Evolutionary conservation across 2,329 filamentous ascomycete species (phyloP).

Genomic region (Calonectria crousiana): DNA sequence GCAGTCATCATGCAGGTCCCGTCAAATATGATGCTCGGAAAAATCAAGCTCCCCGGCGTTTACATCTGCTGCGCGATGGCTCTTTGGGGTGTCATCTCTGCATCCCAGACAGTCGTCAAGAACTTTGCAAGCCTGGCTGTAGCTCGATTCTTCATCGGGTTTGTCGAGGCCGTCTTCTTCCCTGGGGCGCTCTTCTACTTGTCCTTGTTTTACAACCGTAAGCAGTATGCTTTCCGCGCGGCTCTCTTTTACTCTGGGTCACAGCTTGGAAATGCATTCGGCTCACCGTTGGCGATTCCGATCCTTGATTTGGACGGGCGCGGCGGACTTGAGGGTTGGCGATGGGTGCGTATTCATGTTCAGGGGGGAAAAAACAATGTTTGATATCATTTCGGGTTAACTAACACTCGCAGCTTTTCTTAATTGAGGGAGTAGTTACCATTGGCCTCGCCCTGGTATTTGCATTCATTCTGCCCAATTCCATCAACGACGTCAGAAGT

Average conservation of each 20-base stretch:
- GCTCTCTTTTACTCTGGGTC: slow-evolving; percentile 18
- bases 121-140: slow-evolving; percentile 17
- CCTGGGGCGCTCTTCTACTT: slow-evolving; percentile 20
- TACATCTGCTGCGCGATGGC: slow-evolving; percentile 39
- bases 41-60: slow-evolving; percentile 30
- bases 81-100: slow-evolving; percentile 43
- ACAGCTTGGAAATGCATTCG: slow-evolving; percentile 24
- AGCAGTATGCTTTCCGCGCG: slow-evolving; percentile 16
- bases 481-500: neutral
- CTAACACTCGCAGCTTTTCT: slow-evolving; percentile 11
- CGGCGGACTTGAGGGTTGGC: slow-evolving; percentile 17
- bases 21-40: slow-evolving; percentile 49
- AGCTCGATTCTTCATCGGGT: slow-evolving; percentile 19
- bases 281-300: slow-evolving; percentile 6
- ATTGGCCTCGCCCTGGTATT: slow-evolving; percentile 16
- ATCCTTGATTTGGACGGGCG: slow-evolving; percentile 16
- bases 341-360: slow-evolving; percentile 10
- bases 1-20: slow-evolving; percentile 50
- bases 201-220: slow-evolving; percentile 18
- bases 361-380: neutral
- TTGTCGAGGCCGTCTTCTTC: slow-evolving; percentile 24
- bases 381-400: neutral
- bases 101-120: slow-evolving; percentile 59
- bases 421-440: slow-evolving; percentile 20
- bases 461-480: slow-evolving; percentile 21